A percentile compares a stretch with the other conserved stretches of the same genome.
phyloP scores from a whole-genome alignment of 192 early-diverging fungal species.

The Blastocladiella britannica region DNA sequence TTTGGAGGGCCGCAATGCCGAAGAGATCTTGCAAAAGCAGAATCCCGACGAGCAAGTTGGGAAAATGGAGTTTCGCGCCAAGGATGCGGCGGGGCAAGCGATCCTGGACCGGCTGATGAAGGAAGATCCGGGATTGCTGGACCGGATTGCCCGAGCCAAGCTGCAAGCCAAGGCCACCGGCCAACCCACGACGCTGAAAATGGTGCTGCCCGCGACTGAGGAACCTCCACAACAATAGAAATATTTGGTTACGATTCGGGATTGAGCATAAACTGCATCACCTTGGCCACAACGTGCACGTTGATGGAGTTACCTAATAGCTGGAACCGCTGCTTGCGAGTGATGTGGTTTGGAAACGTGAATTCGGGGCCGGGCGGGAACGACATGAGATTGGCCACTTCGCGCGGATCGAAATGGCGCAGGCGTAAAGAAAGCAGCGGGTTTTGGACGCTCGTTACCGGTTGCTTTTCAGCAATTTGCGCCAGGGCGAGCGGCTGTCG shows the following conservation, averaged over 20 bases:
- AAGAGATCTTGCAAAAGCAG: background rate
- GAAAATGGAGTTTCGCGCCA: background rate
- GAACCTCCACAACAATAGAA: no score
- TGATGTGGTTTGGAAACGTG: background rate
- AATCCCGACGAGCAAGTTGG: background rate
- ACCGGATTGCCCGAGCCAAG: background rate
- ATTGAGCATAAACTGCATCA: slow-evolving; percentile 1
- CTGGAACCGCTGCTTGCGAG: slow-evolving; percentile 2
- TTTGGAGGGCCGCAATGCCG: background rate
- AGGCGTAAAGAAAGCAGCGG: slow-evolving; percentile 1
- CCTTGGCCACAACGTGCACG: background rate
- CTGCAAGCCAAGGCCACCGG: background rate
- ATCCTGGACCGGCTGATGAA: background rate
- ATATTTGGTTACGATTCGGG: background rate
- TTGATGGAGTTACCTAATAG: slow-evolving; percentile 3
- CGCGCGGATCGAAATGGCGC: slow-evolving; percentile 1
- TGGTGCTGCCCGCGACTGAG: no score
- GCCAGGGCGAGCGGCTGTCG: background rate
- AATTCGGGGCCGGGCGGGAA: slow-evolving; percentile 1
- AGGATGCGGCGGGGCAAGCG: background rate
- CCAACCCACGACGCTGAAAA: no score
- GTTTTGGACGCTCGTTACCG: background rate
- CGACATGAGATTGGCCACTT: slow-evolving; percentile 1
- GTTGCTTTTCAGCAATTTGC: no score
- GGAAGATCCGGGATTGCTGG: background rate